Percentiles rank a stretch among this genome's conserved stretches.
Conservation (phyloP, 2,329 filamentous ascomycete genomes). For the Sclerotinia sclerotiorum region DNA sequence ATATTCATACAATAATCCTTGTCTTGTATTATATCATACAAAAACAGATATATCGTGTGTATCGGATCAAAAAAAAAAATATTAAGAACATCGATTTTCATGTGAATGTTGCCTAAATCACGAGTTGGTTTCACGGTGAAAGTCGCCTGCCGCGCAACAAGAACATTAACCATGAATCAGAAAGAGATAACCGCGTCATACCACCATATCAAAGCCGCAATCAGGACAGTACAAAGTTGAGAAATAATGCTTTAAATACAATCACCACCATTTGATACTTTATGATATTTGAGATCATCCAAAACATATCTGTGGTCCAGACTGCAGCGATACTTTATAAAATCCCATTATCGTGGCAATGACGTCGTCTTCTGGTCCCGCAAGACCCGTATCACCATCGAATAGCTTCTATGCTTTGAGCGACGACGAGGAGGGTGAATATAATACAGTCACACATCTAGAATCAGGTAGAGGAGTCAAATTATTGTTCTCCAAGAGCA, state of each 20-base stretch:
- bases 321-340: background rate
- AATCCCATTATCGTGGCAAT: slow-evolving; percentile 28
- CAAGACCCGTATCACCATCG: slow-evolving; percentile 63
- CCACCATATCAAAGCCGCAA: slow-evolving; percentile 2
- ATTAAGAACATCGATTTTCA: background rate
- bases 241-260: background rate
- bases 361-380: slow-evolving; percentile 37
- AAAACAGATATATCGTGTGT: background rate
- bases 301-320: background rate
- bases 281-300: background rate
- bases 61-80: background rate
- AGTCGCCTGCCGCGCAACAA: slow-evolving; percentile 18
- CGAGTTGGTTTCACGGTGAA: slow-evolving; percentile 1
- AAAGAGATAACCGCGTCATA: slow-evolving; percentile 11
- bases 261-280: background rate
- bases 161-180: background rate
- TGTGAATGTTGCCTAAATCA: slow-evolving; percentile 7
- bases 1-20: too few species aligned
- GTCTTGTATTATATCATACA: too few species aligned
- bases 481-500: slow-evolving; percentile 93
- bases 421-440: slow-evolving; percentile 93
- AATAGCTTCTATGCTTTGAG: slow-evolving; percentile 94
- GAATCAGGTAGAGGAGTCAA: slow-evolving; percentile 82
- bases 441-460: slow-evolving; percentile 86
- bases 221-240: background rate